A percentile compares a stretch with the other conserved stretches of the same genome.
phyloP scores from a whole-genome alignment of 805 yeast species.

The Komagataella ulmi region DNA sequence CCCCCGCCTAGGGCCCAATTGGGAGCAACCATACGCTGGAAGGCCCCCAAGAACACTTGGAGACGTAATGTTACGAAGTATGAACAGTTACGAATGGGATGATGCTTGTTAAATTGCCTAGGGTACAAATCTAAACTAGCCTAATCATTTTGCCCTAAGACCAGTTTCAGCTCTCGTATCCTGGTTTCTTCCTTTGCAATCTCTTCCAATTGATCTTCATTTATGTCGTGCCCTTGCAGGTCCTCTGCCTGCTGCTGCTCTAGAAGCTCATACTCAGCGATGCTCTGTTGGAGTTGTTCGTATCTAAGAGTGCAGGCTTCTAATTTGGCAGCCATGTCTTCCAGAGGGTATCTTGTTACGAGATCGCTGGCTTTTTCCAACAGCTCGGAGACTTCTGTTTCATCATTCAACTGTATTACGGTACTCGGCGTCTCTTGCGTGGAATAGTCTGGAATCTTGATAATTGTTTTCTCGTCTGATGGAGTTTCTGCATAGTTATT shows the following conservation, averaged over 20 bases:
- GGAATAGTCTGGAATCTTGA: conserved; percentile 2
- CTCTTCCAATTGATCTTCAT: not conserved
- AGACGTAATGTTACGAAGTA: not conserved
- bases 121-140: not conserved
- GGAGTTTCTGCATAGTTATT: conserved; percentile 17
- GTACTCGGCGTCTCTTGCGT: conserved; percentile 13
- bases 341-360: conserved; percentile 20
- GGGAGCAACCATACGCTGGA: not conserved
- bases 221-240: not conserved
- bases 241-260: conserved; percentile 23
- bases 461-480: conserved; percentile 1
- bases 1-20: not conserved
- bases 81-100: not conserved
- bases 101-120: not conserved
- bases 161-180: not conserved
- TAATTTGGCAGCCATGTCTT: conserved; percentile 20
- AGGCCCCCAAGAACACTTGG: not conserved
- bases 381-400: conserved; percentile 27
- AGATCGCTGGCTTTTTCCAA: conserved; percentile 27
- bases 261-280: conserved; percentile 26
- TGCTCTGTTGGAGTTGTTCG: conserved; percentile 21
- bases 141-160: not conserved
- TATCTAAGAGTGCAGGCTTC: conserved; percentile 17
- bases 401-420: conserved; percentile 17
- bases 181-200: not conserved